Base-by-base conservation (phyloP, 768 basidiomycete species). In the Austroboletus eburneus region DNA sequence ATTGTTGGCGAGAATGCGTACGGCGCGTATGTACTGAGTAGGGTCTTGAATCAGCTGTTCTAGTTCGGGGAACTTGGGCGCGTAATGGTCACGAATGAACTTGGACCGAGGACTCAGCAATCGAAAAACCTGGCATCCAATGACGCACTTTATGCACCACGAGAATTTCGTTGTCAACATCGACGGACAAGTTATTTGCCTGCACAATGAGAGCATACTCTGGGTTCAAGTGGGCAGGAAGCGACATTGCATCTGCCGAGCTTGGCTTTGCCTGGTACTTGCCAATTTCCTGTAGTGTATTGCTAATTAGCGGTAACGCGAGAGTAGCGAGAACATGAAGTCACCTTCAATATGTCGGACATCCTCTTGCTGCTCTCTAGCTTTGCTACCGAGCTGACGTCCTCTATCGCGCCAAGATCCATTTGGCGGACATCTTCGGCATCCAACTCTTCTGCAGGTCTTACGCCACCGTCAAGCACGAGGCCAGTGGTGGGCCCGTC, bases 11-110 rank as follows among this genome's bases (percentile, higher is more conserved):
- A 99, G 75, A 1, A 80, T 82, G 48, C 90, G 83, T 12, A 97
- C 95, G 9, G 95, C 85, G 23, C 85, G 83, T 54, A 95, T 92
- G 69, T 91, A 98, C 76, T 93, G 89, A 40, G 81, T 75, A 8
- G 96, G 89, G 56, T 97, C 93, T 4, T 84, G 79, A 17, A 99
- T 88, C 25, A 99, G 80, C 58, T 96, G 91, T 65, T 98, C 96
- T 23, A 99, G 79, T 59, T 98, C 96, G 22, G 96, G 95, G 66
- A 99, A 99, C 52, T 91, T 89, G 23, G 87, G 78, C 1, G 87
- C 81, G 65, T 98, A 99, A 68, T 97, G 95, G 64, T 99, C 96
- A 52, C 96, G 85, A 61, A 98, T 94, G 75, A 97, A 98, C 89
- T 94, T 57, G 9, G 22, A 30, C 27, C 29, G 7, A 41, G 51